Conservation (phyloP, 192 early-diverging fungal genomes). For the Pilaira anomala region DNA sequence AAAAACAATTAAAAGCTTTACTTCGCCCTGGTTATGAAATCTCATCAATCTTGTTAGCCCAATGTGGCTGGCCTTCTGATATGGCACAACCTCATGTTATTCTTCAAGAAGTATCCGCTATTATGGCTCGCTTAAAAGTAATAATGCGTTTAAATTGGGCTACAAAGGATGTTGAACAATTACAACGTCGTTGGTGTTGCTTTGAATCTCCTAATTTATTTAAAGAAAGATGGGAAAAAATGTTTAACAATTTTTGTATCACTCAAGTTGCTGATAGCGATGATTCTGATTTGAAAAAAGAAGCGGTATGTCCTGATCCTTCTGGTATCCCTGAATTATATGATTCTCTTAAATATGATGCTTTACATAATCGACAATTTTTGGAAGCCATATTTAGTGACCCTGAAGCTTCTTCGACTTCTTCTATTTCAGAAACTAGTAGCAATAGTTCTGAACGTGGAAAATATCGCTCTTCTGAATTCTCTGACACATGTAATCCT, state of each 20-base stretch:
- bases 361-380: constrained; percentile 91
- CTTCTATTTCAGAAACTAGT: neutral
- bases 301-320: constrained; percentile 56
- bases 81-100: constrained; percentile 42
- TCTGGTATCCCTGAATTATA: constrained; percentile 91
- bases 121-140: constrained; percentile 62
- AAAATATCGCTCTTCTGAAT: neutral
- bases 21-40: constrained; percentile 37
- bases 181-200: constrained; percentile 89
- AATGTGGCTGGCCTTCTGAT: constrained; percentile 40
- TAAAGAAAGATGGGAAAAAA: constrained; percentile 94
- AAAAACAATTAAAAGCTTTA: constrained; percentile 58
- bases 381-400: constrained; percentile 69
- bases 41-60: constrained; percentile 18
- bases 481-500: constrained; percentile 9
- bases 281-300: constrained; percentile 19
- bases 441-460: neutral
- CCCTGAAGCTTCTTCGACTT: constrained; percentile 5
- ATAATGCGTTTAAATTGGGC: constrained; percentile 80
- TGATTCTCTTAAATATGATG: constrained; percentile 95
- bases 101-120: constrained; percentile 65
- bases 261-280: constrained; percentile 29
- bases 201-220: constrained; percentile 81
- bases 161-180: constrained; percentile 45
- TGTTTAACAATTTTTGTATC: constrained; percentile 82